These are phyloP conservation scores for Aquilaria agallochum DNA, from an alignment of 441 rosid genomes.

Conservation along the genomic window DNA sequence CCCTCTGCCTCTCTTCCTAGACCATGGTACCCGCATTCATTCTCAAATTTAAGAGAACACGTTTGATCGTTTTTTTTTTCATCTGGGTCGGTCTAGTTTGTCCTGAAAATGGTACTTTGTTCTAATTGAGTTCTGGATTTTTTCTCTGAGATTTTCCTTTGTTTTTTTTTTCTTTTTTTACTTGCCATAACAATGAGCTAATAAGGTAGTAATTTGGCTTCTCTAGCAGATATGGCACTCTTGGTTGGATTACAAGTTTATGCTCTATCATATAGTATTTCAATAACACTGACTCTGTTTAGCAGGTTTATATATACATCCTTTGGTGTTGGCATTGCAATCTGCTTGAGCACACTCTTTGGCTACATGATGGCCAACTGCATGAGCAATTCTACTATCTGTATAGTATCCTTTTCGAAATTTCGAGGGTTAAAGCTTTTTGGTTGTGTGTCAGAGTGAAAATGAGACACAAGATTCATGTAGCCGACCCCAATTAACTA, in stretches of 20 bases:
- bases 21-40: conserved; percentile 36
- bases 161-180: background rate
- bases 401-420: conserved; percentile 41
- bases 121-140: background rate
- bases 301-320: conserved; percentile 57
- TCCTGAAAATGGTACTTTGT: no score
- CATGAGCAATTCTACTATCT: conserved; percentile 29
- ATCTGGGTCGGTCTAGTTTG: background rate
- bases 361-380: conserved; percentile 30
- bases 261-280: background rate
- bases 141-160: background rate
- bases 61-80: background rate
- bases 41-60: no score
- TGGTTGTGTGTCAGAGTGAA: background rate
- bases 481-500: background rate
- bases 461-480: no score
- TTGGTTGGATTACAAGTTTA: background rate
- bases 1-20: conserved; percentile 19
- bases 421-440: background rate
- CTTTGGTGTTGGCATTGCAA: conserved; percentile 42
- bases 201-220: background rate
- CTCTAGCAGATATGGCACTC: background rate
- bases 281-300: background rate
- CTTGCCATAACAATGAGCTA: background rate
- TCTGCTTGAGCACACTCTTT: conserved; percentile 39